Base-by-base conservation (phyloP, 306 rosid genomes). In the Castanopsis chinensis region DNA sequence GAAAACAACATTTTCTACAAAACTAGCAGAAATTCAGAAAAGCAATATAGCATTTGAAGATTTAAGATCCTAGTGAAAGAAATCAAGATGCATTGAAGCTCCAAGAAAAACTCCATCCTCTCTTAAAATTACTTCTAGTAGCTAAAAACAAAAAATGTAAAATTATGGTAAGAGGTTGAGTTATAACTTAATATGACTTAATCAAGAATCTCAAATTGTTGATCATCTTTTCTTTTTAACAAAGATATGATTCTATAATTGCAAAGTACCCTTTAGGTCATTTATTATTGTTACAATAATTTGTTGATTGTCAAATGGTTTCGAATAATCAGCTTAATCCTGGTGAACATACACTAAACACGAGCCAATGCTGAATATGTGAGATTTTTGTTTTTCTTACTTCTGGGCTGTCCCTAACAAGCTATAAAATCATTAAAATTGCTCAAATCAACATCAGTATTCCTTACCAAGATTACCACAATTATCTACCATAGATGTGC, bases 381-480 rank as follows among this genome's bases (percentile, higher is more conserved):
- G 43, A 64, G 5, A 30, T 73, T 41, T 69, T 43, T 6, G 11
- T 18, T 76, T 65, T 65, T 53, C 65, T 72, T 30, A n/a, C 68
- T 67, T 77, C 79, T 73, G 51, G 65, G 55, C 77, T 51, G 21
- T 57, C 45, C 45, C 72, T 72, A 11, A 17, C n/a, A 73, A 63
- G 30, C 74, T 79, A 21, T 17, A 54, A 55, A 60, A 82, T 54
- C 15, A 65, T 69, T 55, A 81, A 77, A 67, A 51, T 33, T 28
- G 71, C 43, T 52, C 19, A 32, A 78, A 63, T 27, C 35, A 18
- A 71, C 52, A 77, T 79, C 35, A 43, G n/a, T 19, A 32, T 57
- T 57, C 74, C 88, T 81, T 77, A 88, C 89, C 84, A 19, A 37
- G 32, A 49, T 41, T 74, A 52, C 60, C 86, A 20, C 17, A 18